A percentile compares a stretch with the other conserved stretches of the same genome.
These are phyloP conservation scores for Nemania serpens DNA, from an alignment of 2,329 filamentous ascomycete genomes.

Conservation along the genomic window DNA sequence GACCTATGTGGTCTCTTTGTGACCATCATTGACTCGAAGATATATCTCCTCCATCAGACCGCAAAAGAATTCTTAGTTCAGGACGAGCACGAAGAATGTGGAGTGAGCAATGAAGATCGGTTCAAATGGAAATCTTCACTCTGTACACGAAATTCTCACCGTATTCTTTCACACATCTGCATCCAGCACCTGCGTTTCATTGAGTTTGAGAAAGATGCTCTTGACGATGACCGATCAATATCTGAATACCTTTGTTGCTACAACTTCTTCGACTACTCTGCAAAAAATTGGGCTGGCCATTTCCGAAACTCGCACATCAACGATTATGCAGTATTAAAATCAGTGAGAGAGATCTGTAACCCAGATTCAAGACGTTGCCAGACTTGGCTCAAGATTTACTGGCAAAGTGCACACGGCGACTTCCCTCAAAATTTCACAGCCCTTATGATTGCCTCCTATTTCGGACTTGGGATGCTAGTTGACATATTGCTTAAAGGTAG, in stretches of 20 bases:
- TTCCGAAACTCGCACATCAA: constrained; percentile 5
- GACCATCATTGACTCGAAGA: constrained; percentile 37
- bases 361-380: neutral
- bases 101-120: neutral
- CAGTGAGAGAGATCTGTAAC: neutral
- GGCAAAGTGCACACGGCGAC: neutral
- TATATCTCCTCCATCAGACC: constrained; percentile 48
- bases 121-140: constrained; percentile 21
- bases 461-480: constrained; percentile 18
- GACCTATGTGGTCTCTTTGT: constrained; percentile 46
- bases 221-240: neutral
- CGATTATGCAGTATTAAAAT: neutral
- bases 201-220: neutral
- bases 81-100: neutral
- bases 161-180: constrained; percentile 20
- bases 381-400: constrained; percentile 9
- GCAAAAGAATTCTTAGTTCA: constrained; percentile 45
- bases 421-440: constrained; percentile 1
- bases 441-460: constrained; percentile 22
- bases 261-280: constrained; percentile 21
- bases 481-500: neutral
- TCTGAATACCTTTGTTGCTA: neutral
- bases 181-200: constrained; percentile 15
- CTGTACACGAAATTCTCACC: constrained; percentile 5
- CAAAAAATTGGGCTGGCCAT: constrained; percentile 14